Base-by-base conservation (phyloP, 1,139 yeast species). In the Suhomyces bokatorum region DNA sequence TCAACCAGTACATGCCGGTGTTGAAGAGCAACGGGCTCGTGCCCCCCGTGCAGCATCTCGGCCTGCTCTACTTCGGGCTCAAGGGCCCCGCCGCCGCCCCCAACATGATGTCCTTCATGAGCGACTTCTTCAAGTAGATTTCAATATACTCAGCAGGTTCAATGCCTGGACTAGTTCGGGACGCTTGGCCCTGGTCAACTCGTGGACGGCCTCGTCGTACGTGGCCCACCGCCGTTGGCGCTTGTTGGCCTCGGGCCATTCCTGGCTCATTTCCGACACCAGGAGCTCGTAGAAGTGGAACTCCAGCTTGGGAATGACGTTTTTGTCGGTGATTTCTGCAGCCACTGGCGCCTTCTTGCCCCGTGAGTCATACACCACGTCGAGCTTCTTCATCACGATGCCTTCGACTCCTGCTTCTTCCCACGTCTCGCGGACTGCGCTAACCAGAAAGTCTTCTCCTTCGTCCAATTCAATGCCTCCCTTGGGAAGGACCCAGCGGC, bases 381-480 rank as follows among this genome's bases (percentile, higher is more conserved):
- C 95, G 37, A 91, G 66, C 48, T 73, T 73, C 38, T 59, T 55
- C 2, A 71, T 55, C 12, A 89, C 74, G 14, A 63, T 68, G 4
- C 97, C 96, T 35, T 78, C 78, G 26, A 86, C 87, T 0, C 99
- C 99, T 0, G 96, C 95, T 64, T 93, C 99, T 64, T 93, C 99
- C 99, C 99, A 93, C 0, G 96, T 87, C 62, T 93, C 99, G 47
- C 99, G 71, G 13, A 77, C 70, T 0, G 98, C 98, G 7, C 88
- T 70, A 9, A 67, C 65, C 13, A 65, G 64, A 44, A 52, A 72
- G 55, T 75, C 78, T 34, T 80, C 82, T 2, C 78, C 71, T 59
- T 93, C 99, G 62, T 93, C 99, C 35, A 64, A 60, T 63, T 93
- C 99, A 43, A 91, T 83, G 0, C 99, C 99, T 28, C 99, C 99